Conservation (phyloP, 108 stramenopile species). For the Schizochytrium sp. region DNA sequence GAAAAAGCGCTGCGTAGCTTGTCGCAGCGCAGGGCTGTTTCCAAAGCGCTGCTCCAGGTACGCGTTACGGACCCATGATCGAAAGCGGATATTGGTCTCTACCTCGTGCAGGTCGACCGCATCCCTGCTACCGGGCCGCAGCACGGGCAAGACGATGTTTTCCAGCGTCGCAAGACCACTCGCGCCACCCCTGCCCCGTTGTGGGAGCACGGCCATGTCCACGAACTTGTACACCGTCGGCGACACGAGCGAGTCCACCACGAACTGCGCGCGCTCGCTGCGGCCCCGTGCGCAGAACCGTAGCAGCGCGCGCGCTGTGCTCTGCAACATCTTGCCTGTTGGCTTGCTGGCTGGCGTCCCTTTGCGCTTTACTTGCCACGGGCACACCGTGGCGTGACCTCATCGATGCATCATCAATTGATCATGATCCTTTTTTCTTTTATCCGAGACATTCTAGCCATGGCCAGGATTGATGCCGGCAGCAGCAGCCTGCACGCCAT, state of each 20-base stretch:
- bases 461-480: no score
- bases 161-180: neutral
- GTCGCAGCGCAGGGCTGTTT: neutral
- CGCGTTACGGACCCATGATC: neutral
- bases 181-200: no score
- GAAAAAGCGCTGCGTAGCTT: neutral
- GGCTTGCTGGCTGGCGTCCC: no score
- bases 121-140: neutral
- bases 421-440: no score
- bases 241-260: neutral
- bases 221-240: neutral
- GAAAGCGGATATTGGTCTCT: neutral
- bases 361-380: no score
- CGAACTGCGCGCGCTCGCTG: neutral
- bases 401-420: no score
- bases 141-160: neutral
- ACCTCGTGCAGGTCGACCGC: conserved; percentile 2
- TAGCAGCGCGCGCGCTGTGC: neutral
- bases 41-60: neutral
- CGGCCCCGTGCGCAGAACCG: neutral
- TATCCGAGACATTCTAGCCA: no score
- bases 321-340: neutral
- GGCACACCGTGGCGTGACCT: no score
- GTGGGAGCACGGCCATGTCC: neutral
- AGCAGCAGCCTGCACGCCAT: no score